These are phyloP conservation scores for Paratinospora sagittata DNA, from an alignment of 164 flowering plant genomes.

Conservation along the genomic window DNA sequence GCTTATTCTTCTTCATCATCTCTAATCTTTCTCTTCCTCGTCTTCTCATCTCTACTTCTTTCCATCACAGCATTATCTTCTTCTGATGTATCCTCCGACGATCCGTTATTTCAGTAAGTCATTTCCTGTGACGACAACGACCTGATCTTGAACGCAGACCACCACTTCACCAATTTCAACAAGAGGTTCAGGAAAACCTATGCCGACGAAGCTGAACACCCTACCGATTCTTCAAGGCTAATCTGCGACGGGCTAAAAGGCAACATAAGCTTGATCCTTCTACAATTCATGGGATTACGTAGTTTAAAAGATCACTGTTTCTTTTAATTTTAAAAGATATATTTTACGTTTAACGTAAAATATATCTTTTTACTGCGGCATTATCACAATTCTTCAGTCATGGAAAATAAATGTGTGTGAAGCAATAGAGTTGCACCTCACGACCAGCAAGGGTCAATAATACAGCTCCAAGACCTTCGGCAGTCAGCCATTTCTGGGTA, in stretches of 20 bases:
- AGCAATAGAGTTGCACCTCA: too few species aligned
- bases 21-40: neutral
- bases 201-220: conserved; percentile 67
- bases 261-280: conserved; percentile 78
- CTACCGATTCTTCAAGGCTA: conserved; percentile 64
- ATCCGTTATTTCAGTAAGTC: conserved; percentile 29
- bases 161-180: conserved; percentile 62
- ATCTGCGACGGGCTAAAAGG: conserved; percentile 61
- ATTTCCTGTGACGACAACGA: conserved; percentile 27
- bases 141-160: conserved; percentile 44
- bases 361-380: too few species aligned
- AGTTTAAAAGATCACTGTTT: too few species aligned
- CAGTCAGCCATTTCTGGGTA: too few species aligned
- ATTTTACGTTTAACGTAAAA: too few species aligned
- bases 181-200: conserved; percentile 52
- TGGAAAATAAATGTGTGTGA: too few species aligned
- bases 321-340: too few species aligned
- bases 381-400: too few species aligned
- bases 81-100: conserved; percentile 4
- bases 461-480: too few species aligned
- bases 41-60: neutral
- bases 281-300: conserved; percentile 82
- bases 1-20: neutral
- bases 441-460: too few species aligned
- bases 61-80: conserved; percentile 1